Base-by-base conservation (phyloP, 75 land plant genomes). In the Picea sitchensis region DNA sequence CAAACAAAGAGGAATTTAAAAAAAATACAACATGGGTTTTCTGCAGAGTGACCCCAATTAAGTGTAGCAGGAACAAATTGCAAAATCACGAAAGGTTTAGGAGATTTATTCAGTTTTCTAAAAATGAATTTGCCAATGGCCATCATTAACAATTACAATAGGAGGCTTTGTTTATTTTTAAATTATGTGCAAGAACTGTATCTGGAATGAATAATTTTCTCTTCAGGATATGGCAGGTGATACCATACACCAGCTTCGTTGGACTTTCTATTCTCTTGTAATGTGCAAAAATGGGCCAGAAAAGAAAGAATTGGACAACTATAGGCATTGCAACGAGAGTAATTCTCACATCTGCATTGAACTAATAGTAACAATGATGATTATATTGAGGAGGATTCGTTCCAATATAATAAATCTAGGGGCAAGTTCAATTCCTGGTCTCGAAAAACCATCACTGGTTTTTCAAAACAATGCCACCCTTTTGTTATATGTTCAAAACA, bases 251-350 rank as follows among this genome's bases (percentile, higher is more conserved):
- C 69, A 65, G 41, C 41, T 65, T 17, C 14, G 1, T 65, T 34
- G 51, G 51, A 47, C 18, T 65, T 65, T 34, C 20, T 11, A 15
- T 2, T 65, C 34, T 65, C 21, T 12, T 61, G 4, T 65, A 44
- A 44, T 44, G 47, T 5, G 5, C 18, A 65, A 14, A 65, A 69
- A 69, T 69, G 73, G 73, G 73, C 47, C 54, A 69, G 73, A 41
- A 23, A 8, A 69, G 54, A 69, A 69, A 69, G 12, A 36, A 69
- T 5, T 17, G 41, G 11, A 20, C 2, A 9, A 18, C 7, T 69
- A 21, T 13, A 69, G 7, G 51, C 51, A 47, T 0, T 5, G 51
- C 20, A 65, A 26, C 15, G 51, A 12, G 8, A 9, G 20, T 11
- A n/a, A 6, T 54, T 4, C 73, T 69, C 20, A 41, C 73, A 38